Evolutionary conservation across 495 filamentous ascomycete species (phyloP).

Genomic region (Neurospora terricola): DNA sequence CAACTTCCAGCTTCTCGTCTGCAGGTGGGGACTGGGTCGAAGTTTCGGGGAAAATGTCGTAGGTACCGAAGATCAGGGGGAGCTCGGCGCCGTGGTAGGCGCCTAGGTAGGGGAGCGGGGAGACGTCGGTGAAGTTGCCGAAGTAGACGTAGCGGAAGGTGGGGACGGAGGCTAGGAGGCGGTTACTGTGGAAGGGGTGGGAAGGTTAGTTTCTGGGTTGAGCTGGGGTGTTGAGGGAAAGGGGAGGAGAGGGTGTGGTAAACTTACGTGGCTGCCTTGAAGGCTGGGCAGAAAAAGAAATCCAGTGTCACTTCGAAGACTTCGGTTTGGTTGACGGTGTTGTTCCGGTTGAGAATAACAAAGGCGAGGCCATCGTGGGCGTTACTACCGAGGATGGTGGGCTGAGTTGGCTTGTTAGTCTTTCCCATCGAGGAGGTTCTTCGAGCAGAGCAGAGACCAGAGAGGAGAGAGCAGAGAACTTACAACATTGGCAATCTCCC

Average conservation of each 20-base stretch:
- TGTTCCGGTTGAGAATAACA: neutral
- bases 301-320: conserved; percentile 5
- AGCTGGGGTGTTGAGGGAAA: neutral
- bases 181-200: neutral
- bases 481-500: conserved; percentile 12
- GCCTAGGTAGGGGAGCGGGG: conserved; percentile 32
- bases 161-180: conserved; percentile 18
- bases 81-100: conserved; percentile 44
- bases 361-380: conserved; percentile 14
- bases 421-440: neutral
- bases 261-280: conserved; percentile 9
- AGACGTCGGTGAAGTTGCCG: conserved; percentile 38
- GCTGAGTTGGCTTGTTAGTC: neutral
- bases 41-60: conserved; percentile 25
- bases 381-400: conserved; percentile 15
- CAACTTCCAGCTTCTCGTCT: conserved; percentile 10
- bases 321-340: conserved; percentile 4
- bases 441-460: neutral
- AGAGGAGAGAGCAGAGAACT: conserved; percentile 1
- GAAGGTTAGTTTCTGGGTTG: neutral
- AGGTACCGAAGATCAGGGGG: conserved; percentile 38
- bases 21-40: conserved; percentile 6
- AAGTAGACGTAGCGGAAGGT: conserved; percentile 36
- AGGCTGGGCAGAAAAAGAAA: conserved; percentile 18
- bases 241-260: neutral